Evolutionary conservation across 2,329 filamentous ascomycete genomes (phyloP), one percentile per base, ranked within the genome.

Genomic region (Orbilia blumenaviensis): DNA sequence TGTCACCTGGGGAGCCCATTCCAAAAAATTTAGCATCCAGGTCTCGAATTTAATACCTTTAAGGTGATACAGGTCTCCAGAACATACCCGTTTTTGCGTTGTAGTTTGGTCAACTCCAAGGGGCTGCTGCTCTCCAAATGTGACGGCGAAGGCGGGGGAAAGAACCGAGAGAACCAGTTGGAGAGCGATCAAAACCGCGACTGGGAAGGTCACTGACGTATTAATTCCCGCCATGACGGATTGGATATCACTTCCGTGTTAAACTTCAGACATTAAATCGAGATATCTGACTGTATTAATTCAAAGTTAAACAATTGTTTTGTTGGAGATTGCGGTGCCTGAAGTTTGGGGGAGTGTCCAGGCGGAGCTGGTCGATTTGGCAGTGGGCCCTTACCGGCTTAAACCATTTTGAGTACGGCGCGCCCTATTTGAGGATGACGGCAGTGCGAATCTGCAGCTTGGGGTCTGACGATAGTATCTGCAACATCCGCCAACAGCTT

Each of bases 1-100:
- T 52, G 89, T 92, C 21, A 91, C 86, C 83, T 84, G 50, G 5
- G 21, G n/a, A n/a, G 8, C 8, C n/a, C 56, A 36, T 12, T 38
- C 18, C n/a, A 25, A 52, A 34, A 3, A 27, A 23, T 23, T 25
- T 32, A 29, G 32, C 5, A 1, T 42, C 32, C 23, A 42, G 5
- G 9, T 25, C 14, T n/a, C 3, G 29, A 18, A 1, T 16, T 38
- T 42, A 42, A n/a, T 29, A 61, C 21, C 8, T 54, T 54, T 3
- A 9, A n/a, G n/a, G n/a, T n/a, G n/a, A n/a, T n/a, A n/a, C n/a
- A n/a, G n/a, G n/a, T n/a, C n/a, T 9, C 29, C 3, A 6, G 3
- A 18, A 38, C 58, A n/a, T 44, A 73, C 61, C 32, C 60, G 29
- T 32, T 60, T 61, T 66, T 74, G 52, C 29, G 61, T 61, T 61